Evolutionary conservation across 306 rosid species (phyloP).

Genomic region (Lathyrus aphaca): DNA sequence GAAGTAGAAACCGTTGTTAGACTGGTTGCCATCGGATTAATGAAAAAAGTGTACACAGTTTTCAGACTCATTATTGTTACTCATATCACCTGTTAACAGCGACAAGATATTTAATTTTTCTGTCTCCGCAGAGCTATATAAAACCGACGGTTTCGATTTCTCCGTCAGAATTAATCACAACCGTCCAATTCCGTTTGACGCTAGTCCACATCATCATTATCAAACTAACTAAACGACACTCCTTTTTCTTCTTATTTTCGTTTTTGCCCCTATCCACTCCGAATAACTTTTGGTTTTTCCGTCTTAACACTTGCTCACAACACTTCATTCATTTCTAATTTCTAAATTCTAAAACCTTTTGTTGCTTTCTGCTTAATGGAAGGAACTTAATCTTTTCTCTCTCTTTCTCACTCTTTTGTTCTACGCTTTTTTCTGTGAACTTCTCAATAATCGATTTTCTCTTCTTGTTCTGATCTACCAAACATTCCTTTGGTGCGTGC

Average conservation of each 20-base stretch:
- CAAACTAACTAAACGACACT: slow-evolving; percentile 26
- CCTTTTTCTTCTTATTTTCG: slow-evolving; percentile 28
- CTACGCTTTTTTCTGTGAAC: slow-evolving; percentile 40
- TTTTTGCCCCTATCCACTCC: slow-evolving; percentile 48
- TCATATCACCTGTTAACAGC: slow-evolving; percentile 47
- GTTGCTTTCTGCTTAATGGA: slow-evolving; percentile 88
- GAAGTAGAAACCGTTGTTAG: slow-evolving; percentile 28
- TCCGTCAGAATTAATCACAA: slow-evolving; percentile 30
- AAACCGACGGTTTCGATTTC: slow-evolving; percentile 37
- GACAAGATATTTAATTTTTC: slow-evolving; percentile 48
- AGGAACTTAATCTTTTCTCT: slow-evolving; percentile 54
- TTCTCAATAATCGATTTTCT: slow-evolving; percentile 32
- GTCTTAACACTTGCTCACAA: slow-evolving; percentile 17
- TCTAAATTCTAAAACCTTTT: slow-evolving; percentile 49
- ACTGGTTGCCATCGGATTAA: slow-evolving; percentile 7
- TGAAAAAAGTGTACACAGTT: neutral
- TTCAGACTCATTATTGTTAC: slow-evolving; percentile 28
- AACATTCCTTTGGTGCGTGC: slow-evolving; percentile 48
- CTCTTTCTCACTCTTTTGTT: slow-evolving; percentile 29
- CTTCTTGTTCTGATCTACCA: slow-evolving; percentile 50
- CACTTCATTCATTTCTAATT: slow-evolving; percentile 37
- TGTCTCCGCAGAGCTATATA: slow-evolving; percentile 20
- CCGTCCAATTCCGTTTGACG: slow-evolving; percentile 41
- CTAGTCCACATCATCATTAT: slow-evolving; percentile 9
- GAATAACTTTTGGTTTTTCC: slow-evolving; percentile 33